Evolutionary conservation across 495 filamentous ascomycete species (phyloP), one percentile per base, ranked within the genome.

Genomic region (Neurospora terricola): DNA sequence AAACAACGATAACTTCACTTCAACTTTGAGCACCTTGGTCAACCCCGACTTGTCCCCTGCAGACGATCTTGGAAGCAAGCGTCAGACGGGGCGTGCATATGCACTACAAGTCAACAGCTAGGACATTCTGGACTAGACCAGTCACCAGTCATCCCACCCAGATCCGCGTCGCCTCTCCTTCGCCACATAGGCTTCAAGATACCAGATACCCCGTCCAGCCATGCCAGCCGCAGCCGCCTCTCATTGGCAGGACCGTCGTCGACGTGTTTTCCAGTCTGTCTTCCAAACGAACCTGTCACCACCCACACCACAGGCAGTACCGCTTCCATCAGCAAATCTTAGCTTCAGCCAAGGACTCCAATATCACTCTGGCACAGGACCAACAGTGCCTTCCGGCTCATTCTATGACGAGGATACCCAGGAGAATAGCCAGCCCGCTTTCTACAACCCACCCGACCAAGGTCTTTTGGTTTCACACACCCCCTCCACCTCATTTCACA

Each of bases 241-340:
- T 16, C 80, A 75, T 71, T 83, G 83, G 82, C 77, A 78, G 73
- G 78, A 82, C 71, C 82, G 81, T 11, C 82, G 78, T 36, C 81
- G 81, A 71, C 81, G 81, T 71, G 79, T 85, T 38, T 83, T 88
- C 75, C 82, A 86, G 74, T 88, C 86, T 1, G 86, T 88, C 76
- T 89, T 88, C 76, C 81, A 82, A 69, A 79, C 77, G 16, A 80
- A 83, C 48, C 73, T 82, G 73, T 82, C 83, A 10, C 82, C 83
- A 73, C 81, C 85, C 42, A 83, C 84, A 66, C 83, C 85, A 12
- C 75, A 77, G 70, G 80, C 81, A 8, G 84, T 82, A 8, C 82
- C 84, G 27, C 54, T 45, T 78, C 76, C 34, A 72, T 76, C 66
- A 66, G 54, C 54, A 27, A 66, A 66, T 66, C 54, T 66, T 4